Evolutionary conservation across 495 filamentous ascomycete species (phyloP), one percentile per base, ranked within the genome.

Genomic region (Lichina pygmaea): DNA sequence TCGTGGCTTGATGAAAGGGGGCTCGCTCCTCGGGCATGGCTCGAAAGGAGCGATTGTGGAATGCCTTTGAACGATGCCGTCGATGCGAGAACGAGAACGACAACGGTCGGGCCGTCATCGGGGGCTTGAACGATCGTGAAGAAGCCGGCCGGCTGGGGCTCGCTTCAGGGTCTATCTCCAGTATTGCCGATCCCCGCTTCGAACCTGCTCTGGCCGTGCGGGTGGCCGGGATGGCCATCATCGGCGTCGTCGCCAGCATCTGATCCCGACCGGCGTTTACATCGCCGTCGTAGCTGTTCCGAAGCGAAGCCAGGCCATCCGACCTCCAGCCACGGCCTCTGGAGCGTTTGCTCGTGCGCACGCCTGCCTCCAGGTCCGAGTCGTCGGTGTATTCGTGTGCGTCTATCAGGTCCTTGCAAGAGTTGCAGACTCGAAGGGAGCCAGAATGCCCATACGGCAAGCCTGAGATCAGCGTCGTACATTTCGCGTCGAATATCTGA

Each of bases 401-500:
- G 53, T 86, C 80, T 46, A 95, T 92, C 56, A 95, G 86, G 46
- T 68, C 67, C 54, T 94, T 75, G 55, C 91, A 99, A n/a, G 81
- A 77, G 53, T 86, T 93, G 61, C 91, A 99, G 32, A 95, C 83
- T 50, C 91, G 68, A 43, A 99, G 66, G 31, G 75, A 78, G 2
- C 84, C 78, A 44, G 75, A 71, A 46, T 93, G 81, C n/a, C 83
- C 83, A 58, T 95, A 94, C 33, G 73, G 69, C 45, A 76, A 69
- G 5, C 86, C 89, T 11, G 83, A 72, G 24, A 99, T 79, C 11
- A 85, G 69, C 37, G 80, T 76, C 4, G 91, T 99, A 59, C 91
- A 99, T 58, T 92, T 93, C 0, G 82, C 81, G 60, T 94, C 89
- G 55, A 95, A 95, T 37, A 99, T 99, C 55, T 93, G 91, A 33